phyloP scores from a whole-genome alignment of 306 rosid species.

The Betula pendula region DNA sequence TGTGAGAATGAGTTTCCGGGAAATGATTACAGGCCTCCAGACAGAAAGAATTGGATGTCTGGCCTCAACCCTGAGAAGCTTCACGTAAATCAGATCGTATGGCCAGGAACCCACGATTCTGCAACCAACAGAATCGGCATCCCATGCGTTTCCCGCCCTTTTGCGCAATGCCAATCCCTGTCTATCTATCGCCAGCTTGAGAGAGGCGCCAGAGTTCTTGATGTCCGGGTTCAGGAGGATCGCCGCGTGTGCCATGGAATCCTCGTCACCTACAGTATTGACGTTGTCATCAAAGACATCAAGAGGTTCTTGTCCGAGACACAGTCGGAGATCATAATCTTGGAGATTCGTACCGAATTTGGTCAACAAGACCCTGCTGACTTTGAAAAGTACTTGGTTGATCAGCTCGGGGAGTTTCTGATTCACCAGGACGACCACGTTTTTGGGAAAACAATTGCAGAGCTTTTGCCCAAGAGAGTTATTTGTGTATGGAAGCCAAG shows the following conservation, averaged over 20 bases:
- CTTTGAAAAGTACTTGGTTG: slow-evolving; percentile 69
- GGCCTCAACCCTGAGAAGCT: slow-evolving; percentile 49
- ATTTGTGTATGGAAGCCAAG: slow-evolving; percentile 91
- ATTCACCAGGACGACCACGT: slow-evolving; percentile 69
- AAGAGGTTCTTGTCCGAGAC: slow-evolving; percentile 70
- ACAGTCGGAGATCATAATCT: slow-evolving; percentile 59
- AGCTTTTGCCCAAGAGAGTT: slow-evolving; percentile 65
- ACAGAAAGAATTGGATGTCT: slow-evolving; percentile 79
- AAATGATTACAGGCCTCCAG: slow-evolving; percentile 53
- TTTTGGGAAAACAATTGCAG: slow-evolving; percentile 55
- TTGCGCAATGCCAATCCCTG: slow-evolving; percentile 81
- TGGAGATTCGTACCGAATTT: slow-evolving; percentile 78
- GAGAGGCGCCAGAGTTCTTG: slow-evolving; percentile 56
- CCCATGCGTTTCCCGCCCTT: slow-evolving; percentile 75
- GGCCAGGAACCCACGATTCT: slow-evolving; percentile 96
- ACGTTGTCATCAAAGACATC: slow-evolving; percentile 55
- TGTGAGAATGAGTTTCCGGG: slow-evolving; percentile 61
- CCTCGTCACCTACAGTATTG: slow-evolving; percentile 61
- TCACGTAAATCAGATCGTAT: slow-evolving; percentile 56
- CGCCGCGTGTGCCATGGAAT: slow-evolving; percentile 78
- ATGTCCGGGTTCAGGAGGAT: slow-evolving; percentile 67
- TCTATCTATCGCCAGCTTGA: slow-evolving; percentile 75
- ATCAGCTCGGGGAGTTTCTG: slow-evolving; percentile 59
- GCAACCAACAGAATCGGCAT: slow-evolving; percentile 80
- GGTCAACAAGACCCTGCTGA: slow-evolving; percentile 81